These are phyloP conservation scores for Przewalskia tangutica DNA, from an alignment of 257 asterid genomes.

Conservation along the genomic window DNA sequence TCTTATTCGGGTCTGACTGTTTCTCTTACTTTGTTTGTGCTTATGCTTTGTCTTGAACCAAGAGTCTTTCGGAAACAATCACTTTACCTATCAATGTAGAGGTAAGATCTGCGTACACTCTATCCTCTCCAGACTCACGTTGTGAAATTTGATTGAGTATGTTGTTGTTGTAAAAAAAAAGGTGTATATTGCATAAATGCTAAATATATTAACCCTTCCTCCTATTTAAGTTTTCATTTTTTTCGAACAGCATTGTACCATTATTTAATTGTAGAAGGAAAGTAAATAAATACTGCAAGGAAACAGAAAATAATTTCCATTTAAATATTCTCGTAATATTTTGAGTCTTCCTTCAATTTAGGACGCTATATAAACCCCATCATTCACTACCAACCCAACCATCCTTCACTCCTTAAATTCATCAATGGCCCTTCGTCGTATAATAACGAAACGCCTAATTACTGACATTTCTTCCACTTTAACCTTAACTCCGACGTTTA, in stretches of 20 bases:
- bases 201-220: too few species aligned
- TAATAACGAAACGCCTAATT: slow-evolving; percentile 18
- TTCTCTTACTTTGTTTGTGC: too few species aligned
- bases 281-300: not conserved
- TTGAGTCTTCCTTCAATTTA: not conserved
- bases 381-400: not conserved
- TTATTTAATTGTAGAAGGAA: not conserved
- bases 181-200: not conserved
- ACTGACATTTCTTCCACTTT: too few species aligned
- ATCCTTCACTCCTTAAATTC: not conserved
- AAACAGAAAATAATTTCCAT: not conserved
- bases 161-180: too few species aligned
- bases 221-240: not conserved
- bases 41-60: too few species aligned
- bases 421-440: slow-evolving; percentile 57
- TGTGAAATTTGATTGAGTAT: too few species aligned
- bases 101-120: too few species aligned
- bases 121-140: too few species aligned
- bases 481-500: too few species aligned
- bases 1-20: too few species aligned
- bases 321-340: not conserved
- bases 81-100: too few species aligned
- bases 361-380: slow-evolving; percentile 31
- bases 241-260: not conserved
- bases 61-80: too few species aligned